phyloP scores from a whole-genome alignment of 345 rosid species.

The Passiflora organensis region DNA sequence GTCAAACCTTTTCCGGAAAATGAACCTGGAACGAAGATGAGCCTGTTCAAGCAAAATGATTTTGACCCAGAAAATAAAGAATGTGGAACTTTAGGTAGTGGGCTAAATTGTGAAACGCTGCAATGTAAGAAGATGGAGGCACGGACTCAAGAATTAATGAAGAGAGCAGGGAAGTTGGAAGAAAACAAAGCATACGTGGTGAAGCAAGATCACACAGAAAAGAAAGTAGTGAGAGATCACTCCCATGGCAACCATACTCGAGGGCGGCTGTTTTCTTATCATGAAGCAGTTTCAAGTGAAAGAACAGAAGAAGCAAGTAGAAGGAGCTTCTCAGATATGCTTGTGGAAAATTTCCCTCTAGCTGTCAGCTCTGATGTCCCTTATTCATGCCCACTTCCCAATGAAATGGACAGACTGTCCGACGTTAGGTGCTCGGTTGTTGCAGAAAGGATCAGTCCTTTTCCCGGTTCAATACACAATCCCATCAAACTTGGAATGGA shows the following conservation, averaged over 20 bases:
- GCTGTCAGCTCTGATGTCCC: conserved; percentile 26
- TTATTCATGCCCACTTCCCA: conserved; percentile 39
- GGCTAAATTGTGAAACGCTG: conserved; percentile 26
- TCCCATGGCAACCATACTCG: conserved; percentile 29
- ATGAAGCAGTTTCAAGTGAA: conserved; percentile 17
- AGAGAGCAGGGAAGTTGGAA: conserved; percentile 25
- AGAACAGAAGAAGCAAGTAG: conserved; percentile 30
- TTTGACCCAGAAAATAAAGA: conserved; percentile 20
- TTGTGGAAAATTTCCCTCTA: conserved; percentile 21
- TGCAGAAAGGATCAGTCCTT: conserved; percentile 22
- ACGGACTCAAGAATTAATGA: conserved; percentile 27
- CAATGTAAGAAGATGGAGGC: conserved; percentile 22
- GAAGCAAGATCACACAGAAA: conserved; percentile 30
- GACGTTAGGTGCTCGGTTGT: conserved; percentile 21
- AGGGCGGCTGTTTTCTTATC: conserved; percentile 25
- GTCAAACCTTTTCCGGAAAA: conserved; percentile 24
- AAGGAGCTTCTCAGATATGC: conserved; percentile 35
- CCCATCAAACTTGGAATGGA: conserved; percentile 26
- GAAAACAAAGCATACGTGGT: conserved; percentile 21
- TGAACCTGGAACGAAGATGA: conserved; percentile 20
- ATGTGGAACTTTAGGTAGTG: conserved; percentile 21
- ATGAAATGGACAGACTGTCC: conserved; percentile 30
- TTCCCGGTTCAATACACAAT: conserved; percentile 25
- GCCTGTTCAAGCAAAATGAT: conserved; percentile 27
- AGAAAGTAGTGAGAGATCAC: conserved; percentile 38